Evolutionary conservation across 78 protist genomes (phyloP).

Genomic region (Pelomyxa schiedti): DNA sequence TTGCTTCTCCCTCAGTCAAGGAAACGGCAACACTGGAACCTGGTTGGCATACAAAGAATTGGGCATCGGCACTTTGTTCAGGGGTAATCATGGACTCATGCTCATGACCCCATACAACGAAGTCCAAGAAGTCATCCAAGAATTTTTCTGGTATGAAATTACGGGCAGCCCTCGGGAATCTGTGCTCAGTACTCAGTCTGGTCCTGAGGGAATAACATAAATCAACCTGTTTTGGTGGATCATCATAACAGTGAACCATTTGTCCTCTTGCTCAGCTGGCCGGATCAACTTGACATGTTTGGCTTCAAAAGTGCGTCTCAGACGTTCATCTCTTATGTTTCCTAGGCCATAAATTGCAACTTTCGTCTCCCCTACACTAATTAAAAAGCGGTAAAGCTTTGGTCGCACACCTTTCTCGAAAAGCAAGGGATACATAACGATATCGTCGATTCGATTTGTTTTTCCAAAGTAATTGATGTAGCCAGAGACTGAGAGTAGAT

Average conservation of each 20-base stretch:
- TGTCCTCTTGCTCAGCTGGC: conserved; percentile 52
- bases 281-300: conserved; percentile 43
- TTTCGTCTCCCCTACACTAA: conserved; percentile 41
- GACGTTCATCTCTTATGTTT: conserved; percentile 86
- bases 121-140: conserved; percentile 70
- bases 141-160: conserved; percentile 62
- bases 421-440: conserved; percentile 73
- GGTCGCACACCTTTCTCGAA: conserved; percentile 30
- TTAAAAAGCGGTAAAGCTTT: neutral
- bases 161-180: conserved; percentile 46
- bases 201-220: neutral
- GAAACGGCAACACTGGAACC: conserved; percentile 86
- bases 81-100: conserved; percentile 75
- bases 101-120: conserved; percentile 97
- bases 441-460: conserved; percentile 42
- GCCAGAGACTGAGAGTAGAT: conserved; percentile 56
- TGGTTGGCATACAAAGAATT: conserved; percentile 73
- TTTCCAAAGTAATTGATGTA: conserved; percentile 91
- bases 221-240: conserved; percentile 86
- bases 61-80: conserved; percentile 10
- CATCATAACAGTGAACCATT: conserved; percentile 85
- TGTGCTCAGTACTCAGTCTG: too few relatives aligned
- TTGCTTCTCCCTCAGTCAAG: conserved; percentile 68
- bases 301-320: conserved; percentile 63
- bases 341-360: conserved; percentile 96